A percentile compares a stretch with the other conserved stretches of the same genome.
Evolutionary conservation across 768 basidiomycete species (phyloP).

Genomic region (Tulasnella sp.): DNA sequence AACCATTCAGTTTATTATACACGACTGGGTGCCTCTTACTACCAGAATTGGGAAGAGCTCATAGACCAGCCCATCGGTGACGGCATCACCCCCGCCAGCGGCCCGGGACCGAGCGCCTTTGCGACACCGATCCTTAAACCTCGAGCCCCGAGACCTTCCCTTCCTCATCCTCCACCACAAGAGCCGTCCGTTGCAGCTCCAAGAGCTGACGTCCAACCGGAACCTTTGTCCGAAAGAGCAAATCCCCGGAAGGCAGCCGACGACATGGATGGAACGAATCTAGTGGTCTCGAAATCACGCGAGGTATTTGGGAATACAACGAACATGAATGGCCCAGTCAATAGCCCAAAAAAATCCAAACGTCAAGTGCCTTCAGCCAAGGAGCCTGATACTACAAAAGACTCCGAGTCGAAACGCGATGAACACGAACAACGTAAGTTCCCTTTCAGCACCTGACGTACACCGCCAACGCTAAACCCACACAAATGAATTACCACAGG

Average conservation of each 20-base stretch:
- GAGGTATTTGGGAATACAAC: constrained; percentile 24
- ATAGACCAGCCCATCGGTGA: neutral
- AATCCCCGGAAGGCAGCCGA: neutral
- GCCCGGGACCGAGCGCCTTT: constrained; percentile 37
- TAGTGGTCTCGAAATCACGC: constrained; percentile 21
- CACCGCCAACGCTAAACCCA: neutral
- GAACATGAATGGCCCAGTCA: neutral
- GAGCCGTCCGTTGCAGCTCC: neutral
- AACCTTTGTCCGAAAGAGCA: neutral
- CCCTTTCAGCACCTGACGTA: neutral
- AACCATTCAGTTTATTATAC: neutral
- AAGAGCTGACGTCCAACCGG: neutral
- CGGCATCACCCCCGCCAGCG: neutral
- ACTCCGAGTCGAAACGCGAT: constrained; percentile 32
- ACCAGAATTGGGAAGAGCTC: neutral
- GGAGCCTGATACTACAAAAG: neutral
- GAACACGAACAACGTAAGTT: constrained; percentile 41
- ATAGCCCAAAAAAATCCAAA: neutral
- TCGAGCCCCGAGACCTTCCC: constrained; percentile 35
- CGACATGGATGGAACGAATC: too few species aligned
- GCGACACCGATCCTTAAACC: constrained; percentile 56
- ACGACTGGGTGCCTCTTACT: neutral
- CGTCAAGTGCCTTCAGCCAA: constrained; percentile 1
- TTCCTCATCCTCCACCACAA: constrained; percentile 1
- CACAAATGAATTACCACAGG: constrained; percentile 41